Conservation (phyloP, 1,284 basidiomycete genomes). For the Bjerkandera adusta region DNA sequence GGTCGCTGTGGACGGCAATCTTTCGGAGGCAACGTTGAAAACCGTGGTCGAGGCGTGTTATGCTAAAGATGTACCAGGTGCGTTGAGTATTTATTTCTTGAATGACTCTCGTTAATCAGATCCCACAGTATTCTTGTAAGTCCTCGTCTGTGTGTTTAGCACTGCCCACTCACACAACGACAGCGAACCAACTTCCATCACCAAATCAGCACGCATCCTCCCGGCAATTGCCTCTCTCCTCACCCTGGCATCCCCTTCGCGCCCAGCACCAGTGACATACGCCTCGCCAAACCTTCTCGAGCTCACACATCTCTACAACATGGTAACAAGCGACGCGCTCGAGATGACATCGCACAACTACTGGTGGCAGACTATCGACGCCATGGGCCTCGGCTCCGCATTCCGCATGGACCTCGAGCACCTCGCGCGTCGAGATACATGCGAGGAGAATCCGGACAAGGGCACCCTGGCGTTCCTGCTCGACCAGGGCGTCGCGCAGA, state of each 20-base stretch:
- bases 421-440: constrained; percentile 46
- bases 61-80: constrained; percentile 49
- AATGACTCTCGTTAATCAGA: constrained; percentile 4
- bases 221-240: constrained; percentile 51
- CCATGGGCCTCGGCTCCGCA: constrained; percentile 55
- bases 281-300: constrained; percentile 82
- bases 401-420: constrained; percentile 67
- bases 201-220: constrained; percentile 74
- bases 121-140: constrained; percentile 59
- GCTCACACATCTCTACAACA: constrained; percentile 63
- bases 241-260: constrained; percentile 21
- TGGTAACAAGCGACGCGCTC: constrained; percentile 42
- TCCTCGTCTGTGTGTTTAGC: constrained; percentile 17
- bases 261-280: constrained; percentile 55
- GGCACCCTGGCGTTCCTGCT: constrained; percentile 64
- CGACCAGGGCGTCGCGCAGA: constrained; percentile 69
- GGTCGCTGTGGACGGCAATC: constrained; percentile 84
- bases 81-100: constrained; percentile 23
- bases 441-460: constrained; percentile 35
- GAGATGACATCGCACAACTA: constrained; percentile 48
- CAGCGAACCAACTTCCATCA: constrained; percentile 86
- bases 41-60: constrained; percentile 51
- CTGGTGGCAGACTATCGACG: constrained; percentile 70
- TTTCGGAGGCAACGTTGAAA: constrained; percentile 54
- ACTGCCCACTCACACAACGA: constrained; percentile 4